A percentile compares a stretch with the other conserved stretches of the same genome.
phyloP scores from a whole-genome alignment of 176 grass and related monocot genomes.

The Triticum timopheevii region DNA sequence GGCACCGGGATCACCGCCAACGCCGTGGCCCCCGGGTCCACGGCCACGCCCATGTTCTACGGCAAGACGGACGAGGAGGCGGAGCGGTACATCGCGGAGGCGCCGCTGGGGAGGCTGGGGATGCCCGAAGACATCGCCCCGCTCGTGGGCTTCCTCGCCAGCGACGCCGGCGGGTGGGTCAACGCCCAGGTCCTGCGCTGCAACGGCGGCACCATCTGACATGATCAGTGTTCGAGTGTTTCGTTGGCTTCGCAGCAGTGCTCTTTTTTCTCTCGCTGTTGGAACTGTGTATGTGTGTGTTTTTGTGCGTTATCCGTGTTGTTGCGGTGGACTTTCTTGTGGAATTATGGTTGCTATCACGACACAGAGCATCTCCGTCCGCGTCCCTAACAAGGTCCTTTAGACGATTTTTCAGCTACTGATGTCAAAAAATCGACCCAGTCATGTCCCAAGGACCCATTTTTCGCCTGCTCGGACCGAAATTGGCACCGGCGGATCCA shows the following conservation, averaged over 20 bases:
- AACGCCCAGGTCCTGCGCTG: constrained; percentile 53
- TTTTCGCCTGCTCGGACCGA: too few species aligned
- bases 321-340: background rate
- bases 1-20: constrained; percentile 59
- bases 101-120: constrained; percentile 48
- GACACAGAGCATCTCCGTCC: too few species aligned
- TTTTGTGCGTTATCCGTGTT: background rate
- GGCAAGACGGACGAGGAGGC: constrained; percentile 49
- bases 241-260: background rate
- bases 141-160: constrained; percentile 48
- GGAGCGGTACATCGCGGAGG: constrained; percentile 35
- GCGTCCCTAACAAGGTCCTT: too few species aligned
- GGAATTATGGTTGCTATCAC: background rate
- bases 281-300: too few species aligned
- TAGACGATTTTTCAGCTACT: too few species aligned
- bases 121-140: constrained; percentile 55
- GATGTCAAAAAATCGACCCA: too few species aligned
- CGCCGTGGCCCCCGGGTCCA: constrained; percentile 52
- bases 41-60: constrained; percentile 62
- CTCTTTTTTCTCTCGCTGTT: background rate
- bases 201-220: constrained; percentile 51
- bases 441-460: too few species aligned
- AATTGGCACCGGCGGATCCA: too few species aligned
- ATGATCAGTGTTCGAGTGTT: background rate
- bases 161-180: constrained; percentile 53